Conservation (phyloP, 352 stramenopile genomes). For the Phytophthora megakarya region DNA sequence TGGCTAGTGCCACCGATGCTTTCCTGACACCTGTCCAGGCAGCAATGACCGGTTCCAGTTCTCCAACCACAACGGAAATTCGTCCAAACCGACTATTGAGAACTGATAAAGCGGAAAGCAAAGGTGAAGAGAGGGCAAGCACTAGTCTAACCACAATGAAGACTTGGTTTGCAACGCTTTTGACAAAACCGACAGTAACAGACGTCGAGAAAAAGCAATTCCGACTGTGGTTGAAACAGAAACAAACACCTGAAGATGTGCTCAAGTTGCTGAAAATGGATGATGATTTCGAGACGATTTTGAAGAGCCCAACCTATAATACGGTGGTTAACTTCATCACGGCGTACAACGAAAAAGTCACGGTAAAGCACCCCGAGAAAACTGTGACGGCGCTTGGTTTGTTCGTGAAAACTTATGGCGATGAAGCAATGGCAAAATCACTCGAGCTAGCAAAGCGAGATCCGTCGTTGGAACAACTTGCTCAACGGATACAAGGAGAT, state of each 20-base stretch:
- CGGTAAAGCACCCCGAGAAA: neutral
- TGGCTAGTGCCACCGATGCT: too few species aligned
- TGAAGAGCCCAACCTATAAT: neutral
- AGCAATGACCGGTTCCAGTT: too few species aligned
- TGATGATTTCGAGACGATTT: neutral
- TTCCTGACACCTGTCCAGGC: too few species aligned
- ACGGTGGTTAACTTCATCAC: neutral
- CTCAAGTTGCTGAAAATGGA: neutral
- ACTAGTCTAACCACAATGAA: neutral
- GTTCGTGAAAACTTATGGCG: neutral
- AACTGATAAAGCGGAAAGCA: neutral
- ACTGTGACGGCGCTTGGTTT: neutral
- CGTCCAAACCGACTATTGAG: neutral
- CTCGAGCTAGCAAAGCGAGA: neutral
- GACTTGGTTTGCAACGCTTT: neutral
- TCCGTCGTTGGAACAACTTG: neutral
- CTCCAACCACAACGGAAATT: too few species aligned
- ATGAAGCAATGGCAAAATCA: neutral
- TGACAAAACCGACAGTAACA: neutral
- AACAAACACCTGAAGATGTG: neutral
- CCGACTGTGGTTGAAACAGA: neutral
- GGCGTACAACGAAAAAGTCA: neutral
- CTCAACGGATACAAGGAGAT: neutral
- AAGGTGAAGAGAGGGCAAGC: neutral
- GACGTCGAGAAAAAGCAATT: neutral